Percentiles rank a stretch among this genome's conserved stretches.
Evolutionary conservation across 2,329 filamentous ascomycete species (phyloP).

Genomic region (Fusarium praegraminearum): DNA sequence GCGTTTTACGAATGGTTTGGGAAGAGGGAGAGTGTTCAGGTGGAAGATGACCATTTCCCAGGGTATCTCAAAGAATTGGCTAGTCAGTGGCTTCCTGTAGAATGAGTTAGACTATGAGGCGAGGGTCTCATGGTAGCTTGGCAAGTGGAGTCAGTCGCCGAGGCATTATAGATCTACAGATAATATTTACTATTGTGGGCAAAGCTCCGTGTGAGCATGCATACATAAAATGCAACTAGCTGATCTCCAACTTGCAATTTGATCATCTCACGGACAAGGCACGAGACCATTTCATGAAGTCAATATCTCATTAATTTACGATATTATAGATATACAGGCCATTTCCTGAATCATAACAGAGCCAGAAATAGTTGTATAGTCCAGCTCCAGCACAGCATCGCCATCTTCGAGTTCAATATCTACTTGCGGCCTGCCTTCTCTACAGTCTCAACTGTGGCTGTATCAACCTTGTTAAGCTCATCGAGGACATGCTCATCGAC

Average conservation of each 20-base stretch:
- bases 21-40: constrained; percentile 19
- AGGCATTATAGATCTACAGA: constrained; percentile 1
- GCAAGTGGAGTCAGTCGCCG: too few species aligned
- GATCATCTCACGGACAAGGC: not conserved
- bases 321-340: not conserved
- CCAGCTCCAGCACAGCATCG: not conserved
- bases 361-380: not conserved
- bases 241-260: not conserved
- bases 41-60: constrained; percentile 23
- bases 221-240: not conserved
- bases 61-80: constrained; percentile 14
- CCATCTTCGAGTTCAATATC: not conserved
- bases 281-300: not conserved
- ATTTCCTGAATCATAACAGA: not conserved
- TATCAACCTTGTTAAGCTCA: constrained; percentile 57
- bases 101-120: not conserved
- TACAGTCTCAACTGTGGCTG: constrained; percentile 20
- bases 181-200: not conserved
- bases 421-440: constrained; percentile 18
- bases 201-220: not conserved
- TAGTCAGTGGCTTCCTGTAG: constrained; percentile 30
- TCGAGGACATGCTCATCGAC: constrained; percentile 62
- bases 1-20: constrained; percentile 28
- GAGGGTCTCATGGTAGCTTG: not conserved
- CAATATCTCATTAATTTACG: constrained; percentile 16